phyloP scores from a whole-genome alignment of 805 yeast species.

The Monosporozyma aerobia region DNA sequence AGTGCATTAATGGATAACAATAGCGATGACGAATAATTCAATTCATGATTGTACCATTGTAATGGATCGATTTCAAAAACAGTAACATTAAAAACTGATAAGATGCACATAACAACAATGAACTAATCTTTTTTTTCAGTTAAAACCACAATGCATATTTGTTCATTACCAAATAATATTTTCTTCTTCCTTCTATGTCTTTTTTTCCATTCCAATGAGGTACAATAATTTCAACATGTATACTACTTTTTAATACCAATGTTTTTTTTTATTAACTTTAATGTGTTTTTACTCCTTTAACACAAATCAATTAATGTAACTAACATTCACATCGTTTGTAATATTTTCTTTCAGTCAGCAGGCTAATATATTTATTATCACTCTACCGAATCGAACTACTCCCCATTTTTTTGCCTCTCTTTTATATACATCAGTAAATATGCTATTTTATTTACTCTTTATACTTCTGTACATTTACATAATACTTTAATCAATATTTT shows the following conservation, averaged over 20 bases:
- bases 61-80: neutral
- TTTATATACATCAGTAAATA: neutral
- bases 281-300: neutral
- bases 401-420: neutral
- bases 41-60: neutral
- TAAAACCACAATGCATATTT: neutral
- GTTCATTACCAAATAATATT: neutral
- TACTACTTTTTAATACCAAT: neutral
- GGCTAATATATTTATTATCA: neutral
- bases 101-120: neutral
- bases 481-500: neutral
- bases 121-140: neutral
- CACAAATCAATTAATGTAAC: neutral
- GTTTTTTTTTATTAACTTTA: neutral
- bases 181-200: neutral
- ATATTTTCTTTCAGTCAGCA: neutral
- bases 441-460: neutral
- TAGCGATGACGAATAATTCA: constrained; percentile 12
- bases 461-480: constrained; percentile 3
- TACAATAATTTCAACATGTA: neutral
- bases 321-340: neutral
- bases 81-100: neutral
- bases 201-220: neutral
- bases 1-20: constrained; percentile 28
- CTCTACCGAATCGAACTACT: neutral